Evolutionary conservation across 148 eudicot genomes (phyloP).

Genomic region (Rhododendron vialii): DNA sequence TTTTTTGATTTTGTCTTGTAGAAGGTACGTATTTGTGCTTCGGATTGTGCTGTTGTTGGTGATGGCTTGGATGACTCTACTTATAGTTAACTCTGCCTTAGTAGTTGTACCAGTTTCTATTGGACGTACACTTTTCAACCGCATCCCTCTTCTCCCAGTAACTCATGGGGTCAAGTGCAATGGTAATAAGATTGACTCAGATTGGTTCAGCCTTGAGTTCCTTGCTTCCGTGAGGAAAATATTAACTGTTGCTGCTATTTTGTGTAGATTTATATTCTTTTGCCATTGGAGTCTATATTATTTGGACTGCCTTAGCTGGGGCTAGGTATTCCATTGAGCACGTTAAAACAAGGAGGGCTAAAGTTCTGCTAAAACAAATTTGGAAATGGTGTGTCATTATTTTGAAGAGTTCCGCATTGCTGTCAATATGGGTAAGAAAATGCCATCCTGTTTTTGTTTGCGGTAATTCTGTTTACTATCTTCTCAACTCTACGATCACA

Average conservation of each 20-base stretch:
- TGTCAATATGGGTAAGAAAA: slow-evolving; percentile 62
- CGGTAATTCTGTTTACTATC: not conserved
- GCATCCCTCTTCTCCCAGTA: slow-evolving; percentile 78
- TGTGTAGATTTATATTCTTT: slow-evolving; percentile 80
- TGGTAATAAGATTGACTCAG: slow-evolving; percentile 34
- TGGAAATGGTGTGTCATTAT: slow-evolving; percentile 91
- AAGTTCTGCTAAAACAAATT: slow-evolving; percentile 57
- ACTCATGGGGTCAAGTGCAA: slow-evolving; percentile 95
- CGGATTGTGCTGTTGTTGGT: slow-evolving; percentile 74
- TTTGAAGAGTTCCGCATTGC: slow-evolving; percentile 68
- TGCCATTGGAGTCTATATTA: slow-evolving; percentile 82
- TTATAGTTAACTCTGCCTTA: slow-evolving; percentile 66
- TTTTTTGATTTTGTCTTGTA: slow-evolving; percentile 20
- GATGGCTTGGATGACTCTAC: slow-evolving; percentile 97
- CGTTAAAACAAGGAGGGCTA: slow-evolving; percentile 60
- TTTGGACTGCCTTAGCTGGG: slow-evolving; percentile 91
- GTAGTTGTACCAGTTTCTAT: slow-evolving; percentile 76
- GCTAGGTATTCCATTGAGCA: slow-evolving; percentile 71
- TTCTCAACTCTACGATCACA: not conserved
- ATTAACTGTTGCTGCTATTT: not conserved
- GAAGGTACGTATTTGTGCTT: slow-evolving; percentile 73
- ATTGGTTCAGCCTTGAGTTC: not conserved
- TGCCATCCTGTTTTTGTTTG: slow-evolving; percentile 3
- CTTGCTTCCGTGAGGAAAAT: not conserved
- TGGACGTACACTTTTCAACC: slow-evolving; percentile 71